These are phyloP conservation scores for Ilex paraguariensis DNA, from an alignment of 305 asterid species.

Conservation along the genomic window DNA sequence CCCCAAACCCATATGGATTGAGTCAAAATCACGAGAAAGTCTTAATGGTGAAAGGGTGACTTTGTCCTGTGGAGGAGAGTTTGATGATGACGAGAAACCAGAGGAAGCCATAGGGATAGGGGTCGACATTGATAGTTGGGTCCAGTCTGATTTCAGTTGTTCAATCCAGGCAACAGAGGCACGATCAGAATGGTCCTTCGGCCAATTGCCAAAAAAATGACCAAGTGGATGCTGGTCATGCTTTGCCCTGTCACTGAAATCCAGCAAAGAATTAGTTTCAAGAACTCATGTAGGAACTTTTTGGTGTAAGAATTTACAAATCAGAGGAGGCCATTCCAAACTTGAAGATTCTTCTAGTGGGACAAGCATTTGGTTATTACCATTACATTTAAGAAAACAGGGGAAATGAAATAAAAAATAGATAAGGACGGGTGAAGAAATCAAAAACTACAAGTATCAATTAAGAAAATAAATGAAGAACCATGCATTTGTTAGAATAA, in stretches of 20 bases:
- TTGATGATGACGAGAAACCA: constrained; percentile 50
- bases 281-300: constrained; percentile 39
- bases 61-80: constrained; percentile 46
- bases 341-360: constrained; percentile 40
- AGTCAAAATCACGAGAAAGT: constrained; percentile 46
- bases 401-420: background rate
- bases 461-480: no score
- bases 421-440: no score
- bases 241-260: constrained; percentile 32
- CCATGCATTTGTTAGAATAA: no score
- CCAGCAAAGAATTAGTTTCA: constrained; percentile 31
- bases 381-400: no score
- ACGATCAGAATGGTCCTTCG: constrained; percentile 45
- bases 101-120: constrained; percentile 47
- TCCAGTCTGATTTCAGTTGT: constrained; percentile 69
- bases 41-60: constrained; percentile 38
- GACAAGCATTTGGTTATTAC: background rate
- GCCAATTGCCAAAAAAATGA: constrained; percentile 62
- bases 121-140: constrained; percentile 75
- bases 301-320: constrained; percentile 53
- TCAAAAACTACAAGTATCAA: no score
- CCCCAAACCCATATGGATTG: constrained; percentile 12
- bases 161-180: constrained; percentile 46
- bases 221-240: constrained; percentile 36
- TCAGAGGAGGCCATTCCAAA: constrained; percentile 62